phyloP scores from a whole-genome alignment of 108 stramenopile genomes.

The Thalassiosira profunda region DNA sequence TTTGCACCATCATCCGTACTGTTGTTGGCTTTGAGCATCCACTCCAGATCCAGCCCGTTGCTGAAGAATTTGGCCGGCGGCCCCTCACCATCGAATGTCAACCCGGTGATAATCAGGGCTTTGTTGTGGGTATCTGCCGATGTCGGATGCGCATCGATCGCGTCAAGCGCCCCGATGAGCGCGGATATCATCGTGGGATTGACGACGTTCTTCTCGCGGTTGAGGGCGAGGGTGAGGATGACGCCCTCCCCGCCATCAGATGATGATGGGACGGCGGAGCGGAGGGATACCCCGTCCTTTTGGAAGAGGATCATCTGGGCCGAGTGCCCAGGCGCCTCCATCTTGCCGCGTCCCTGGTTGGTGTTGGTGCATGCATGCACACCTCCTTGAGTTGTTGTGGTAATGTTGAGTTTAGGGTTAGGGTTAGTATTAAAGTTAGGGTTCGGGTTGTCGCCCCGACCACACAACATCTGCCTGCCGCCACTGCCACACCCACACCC shows the following conservation, averaged over 20 bases:
- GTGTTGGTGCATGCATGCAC: too few relatives aligned
- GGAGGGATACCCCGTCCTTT: background rate
- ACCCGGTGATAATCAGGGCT: constrained; percentile 35
- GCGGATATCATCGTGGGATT: constrained; percentile 36
- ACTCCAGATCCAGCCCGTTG: constrained; percentile 67
- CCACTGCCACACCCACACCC: too few relatives aligned
- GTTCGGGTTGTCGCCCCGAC: too few relatives aligned
- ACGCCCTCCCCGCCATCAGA: constrained; percentile 12
- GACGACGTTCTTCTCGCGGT: constrained; percentile 51
- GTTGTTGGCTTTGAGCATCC: constrained; percentile 36
- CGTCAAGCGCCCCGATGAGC: constrained; percentile 24
- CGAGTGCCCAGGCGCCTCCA: too few relatives aligned
- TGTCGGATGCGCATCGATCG: constrained; percentile 35
- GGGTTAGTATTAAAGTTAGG: too few relatives aligned
- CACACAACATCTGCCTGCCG: too few relatives aligned
- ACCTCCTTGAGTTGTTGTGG: too few relatives aligned
- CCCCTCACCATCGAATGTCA: background rate
- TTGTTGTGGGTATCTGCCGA: constrained; percentile 31
- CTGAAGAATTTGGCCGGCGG: constrained; percentile 61
- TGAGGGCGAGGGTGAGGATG: constrained; percentile 36
- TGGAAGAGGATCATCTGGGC: background rate
- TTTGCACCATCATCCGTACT: background rate
- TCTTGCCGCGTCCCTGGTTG: too few relatives aligned
- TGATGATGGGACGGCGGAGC: background rate
- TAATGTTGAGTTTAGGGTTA: too few relatives aligned